A percentile compares a stretch with the other conserved stretches of the same genome.
Evolutionary conservation across 2,329 filamentous ascomycete genomes (phyloP).

Genomic region (Amauroascus niger): DNA sequence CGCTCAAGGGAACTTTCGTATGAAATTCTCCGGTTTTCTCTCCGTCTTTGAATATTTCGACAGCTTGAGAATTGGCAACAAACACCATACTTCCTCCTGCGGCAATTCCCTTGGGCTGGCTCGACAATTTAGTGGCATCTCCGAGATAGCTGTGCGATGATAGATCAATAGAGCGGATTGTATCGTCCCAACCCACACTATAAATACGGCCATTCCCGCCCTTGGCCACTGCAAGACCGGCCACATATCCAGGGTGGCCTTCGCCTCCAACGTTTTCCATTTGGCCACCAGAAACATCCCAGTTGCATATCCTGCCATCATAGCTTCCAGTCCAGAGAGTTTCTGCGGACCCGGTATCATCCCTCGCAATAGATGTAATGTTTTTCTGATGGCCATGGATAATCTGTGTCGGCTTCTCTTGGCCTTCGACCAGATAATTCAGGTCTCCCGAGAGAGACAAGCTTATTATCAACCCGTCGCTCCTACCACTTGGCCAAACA

Average conservation of each 20-base stretch:
- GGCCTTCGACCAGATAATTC: conserved; percentile 72
- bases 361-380: conserved; percentile 64
- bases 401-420: conserved; percentile 56
- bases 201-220: conserved; percentile 54
- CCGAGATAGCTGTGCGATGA: conserved; percentile 66
- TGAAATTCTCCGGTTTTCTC: conserved; percentile 50
- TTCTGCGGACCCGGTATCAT: conserved; percentile 41
- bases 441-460: conserved; percentile 80
- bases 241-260: conserved; percentile 75
- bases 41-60: conserved; percentile 52
- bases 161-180: conserved; percentile 66
- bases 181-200: conserved; percentile 91
- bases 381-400: conserved; percentile 86
- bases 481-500: conserved; percentile 73
- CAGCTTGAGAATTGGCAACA: conserved; percentile 50
- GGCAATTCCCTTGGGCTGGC: conserved; percentile 69
- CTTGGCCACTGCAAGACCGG: conserved; percentile 55
- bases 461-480: conserved; percentile 80
- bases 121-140: conserved; percentile 55
- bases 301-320: conserved; percentile 75
- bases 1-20: conserved; percentile 56
- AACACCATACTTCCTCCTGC: conserved; percentile 45
- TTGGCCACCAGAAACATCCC: conserved; percentile 63
- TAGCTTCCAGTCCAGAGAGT: conserved; percentile 85
- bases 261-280: conserved; percentile 68